Evolutionary conservation across 208 protist genomes (phyloP), one percentile per base, ranked within the genome.

Genomic region (Acanthamoeba lenticulata): DNA sequence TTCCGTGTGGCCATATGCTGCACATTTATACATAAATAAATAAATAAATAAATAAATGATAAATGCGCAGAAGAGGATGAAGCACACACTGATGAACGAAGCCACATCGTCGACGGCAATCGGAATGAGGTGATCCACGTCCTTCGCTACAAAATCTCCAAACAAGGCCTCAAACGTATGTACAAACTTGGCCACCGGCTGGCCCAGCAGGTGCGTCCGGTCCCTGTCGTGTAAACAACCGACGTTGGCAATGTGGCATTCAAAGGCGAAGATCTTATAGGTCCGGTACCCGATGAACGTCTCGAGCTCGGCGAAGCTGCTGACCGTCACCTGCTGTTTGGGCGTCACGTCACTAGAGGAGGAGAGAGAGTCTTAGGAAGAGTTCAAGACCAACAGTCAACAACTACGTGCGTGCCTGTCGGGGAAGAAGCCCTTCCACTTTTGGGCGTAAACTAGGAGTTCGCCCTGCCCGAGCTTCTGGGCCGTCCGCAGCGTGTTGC

Each of bases 41-140:
- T n/a, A n/a, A n/a, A n/a, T n/a, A n/a, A n/a, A n/a, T n/a, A n/a
- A n/a, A n/a, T n/a, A n/a, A n/a, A n/a, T n/a, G n/a, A n/a, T n/a
- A n/a, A n/a, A n/a, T n/a, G n/a, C n/a, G n/a, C n/a, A n/a, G n/a
- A n/a, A n/a, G n/a, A n/a, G n/a, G n/a, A n/a, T n/a, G n/a, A n/a
- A n/a, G n/a, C n/a, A n/a, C n/a, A n/a, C n/a, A 88, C 77, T 57
- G 47, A 88, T 88, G 34, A 88, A 88, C 27, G 77, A 88, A 9
- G 47, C 47, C n/a, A 88, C 47, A 38, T 88, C 77, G 34, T 88
- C 77, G n/a, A 88, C 77, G 24, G 77, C 77, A 21, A 17, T 32
- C 13, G 77, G 77, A 38, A 88, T 38, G 38, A 88, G 77, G n/a
- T 88, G 77, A 21, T 27, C 34, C 47, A 49, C 40, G 7, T 57